Evolutionary conservation across 345 rosid genomes (phyloP).

Genomic region (Camelina hispida): DNA sequence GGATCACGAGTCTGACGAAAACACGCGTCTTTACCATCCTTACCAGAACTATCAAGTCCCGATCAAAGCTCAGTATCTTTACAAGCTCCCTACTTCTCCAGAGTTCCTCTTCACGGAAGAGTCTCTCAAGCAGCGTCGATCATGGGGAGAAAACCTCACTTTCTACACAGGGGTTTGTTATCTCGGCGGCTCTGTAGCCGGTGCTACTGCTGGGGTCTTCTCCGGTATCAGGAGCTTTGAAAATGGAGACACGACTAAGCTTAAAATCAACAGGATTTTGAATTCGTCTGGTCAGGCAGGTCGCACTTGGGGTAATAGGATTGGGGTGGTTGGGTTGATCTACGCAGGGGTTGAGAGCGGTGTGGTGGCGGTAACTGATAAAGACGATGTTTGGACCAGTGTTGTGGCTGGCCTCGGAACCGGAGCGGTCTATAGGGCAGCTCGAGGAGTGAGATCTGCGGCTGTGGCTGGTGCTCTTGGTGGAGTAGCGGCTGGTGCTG

Average conservation of each 20-base stretch:
- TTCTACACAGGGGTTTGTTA: slow-evolving; percentile 85
- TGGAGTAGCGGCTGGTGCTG: slow-evolving; percentile 75
- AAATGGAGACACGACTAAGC: slow-evolving; percentile 75
- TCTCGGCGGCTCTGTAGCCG: slow-evolving; percentile 64
- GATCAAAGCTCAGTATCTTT: slow-evolving; percentile 46
- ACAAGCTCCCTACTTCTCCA: slow-evolving; percentile 85
- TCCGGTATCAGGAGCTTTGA: slow-evolving; percentile 65
- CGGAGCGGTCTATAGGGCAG: slow-evolving; percentile 83
- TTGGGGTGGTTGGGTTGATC: slow-evolving; percentile 76
- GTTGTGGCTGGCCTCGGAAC: slow-evolving; percentile 86
- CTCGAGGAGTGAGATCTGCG: slow-evolving; percentile 88
- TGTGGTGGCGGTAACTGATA: slow-evolving; percentile 60
- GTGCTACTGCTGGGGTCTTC: slow-evolving; percentile 60
- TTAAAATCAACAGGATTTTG: slow-evolving; percentile 71
- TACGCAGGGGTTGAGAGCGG: slow-evolving; percentile 82
- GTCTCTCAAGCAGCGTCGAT: slow-evolving; percentile 73
- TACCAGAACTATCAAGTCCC: slow-evolving; percentile 61
- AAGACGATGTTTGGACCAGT: slow-evolving; percentile 90
- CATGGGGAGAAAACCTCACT: slow-evolving; percentile 96
- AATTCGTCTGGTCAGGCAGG: slow-evolving; percentile 79
- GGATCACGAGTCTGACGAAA: slow-evolving; percentile 45
- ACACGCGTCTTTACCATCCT: slow-evolving; percentile 71
- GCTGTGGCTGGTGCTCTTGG: slow-evolving; percentile 92
- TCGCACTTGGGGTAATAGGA: slow-evolving; percentile 71
- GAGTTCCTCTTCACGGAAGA: slow-evolving; percentile 90